These are phyloP conservation scores for Aurifilum marmelostoma DNA, from an alignment of 2,329 filamentous ascomycete species.

Conservation along the genomic window DNA sequence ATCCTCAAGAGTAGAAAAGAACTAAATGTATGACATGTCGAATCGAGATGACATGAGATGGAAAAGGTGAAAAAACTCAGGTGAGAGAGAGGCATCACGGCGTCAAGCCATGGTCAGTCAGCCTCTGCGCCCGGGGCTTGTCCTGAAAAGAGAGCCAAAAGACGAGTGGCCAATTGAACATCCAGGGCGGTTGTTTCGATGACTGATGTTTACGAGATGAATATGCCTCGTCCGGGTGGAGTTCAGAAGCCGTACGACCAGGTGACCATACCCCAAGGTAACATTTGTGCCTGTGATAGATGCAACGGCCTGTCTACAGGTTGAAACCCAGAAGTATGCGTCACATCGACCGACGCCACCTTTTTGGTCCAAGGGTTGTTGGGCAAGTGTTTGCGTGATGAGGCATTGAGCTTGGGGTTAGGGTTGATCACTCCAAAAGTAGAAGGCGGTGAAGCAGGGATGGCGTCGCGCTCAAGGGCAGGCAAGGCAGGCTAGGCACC, in stretches of 20 bases:
- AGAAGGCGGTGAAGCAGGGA: not conserved
- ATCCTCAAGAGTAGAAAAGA: not conserved
- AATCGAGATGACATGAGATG: not conserved
- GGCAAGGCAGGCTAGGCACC: constrained; percentile 4
- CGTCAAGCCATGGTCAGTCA: not conserved
- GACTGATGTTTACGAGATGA: constrained; percentile 16
- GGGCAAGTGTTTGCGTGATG: not conserved
- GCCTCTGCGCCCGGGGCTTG: not conserved
- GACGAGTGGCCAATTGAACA: constrained; percentile 6
- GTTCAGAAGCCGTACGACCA: not conserved
- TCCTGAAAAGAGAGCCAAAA: not conserved
- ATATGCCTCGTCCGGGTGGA: not conserved
- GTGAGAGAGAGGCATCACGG: not conserved
- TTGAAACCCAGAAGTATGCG: not conserved
- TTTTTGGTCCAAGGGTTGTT: not conserved
- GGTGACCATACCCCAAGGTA: not conserved
- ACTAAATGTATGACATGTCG: not conserved
- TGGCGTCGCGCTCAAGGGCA: not conserved
- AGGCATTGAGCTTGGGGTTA: not conserved
- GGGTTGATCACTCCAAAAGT: not conserved
- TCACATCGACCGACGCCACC: not conserved
- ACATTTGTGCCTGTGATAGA: no score
- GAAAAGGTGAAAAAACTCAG: not conserved
- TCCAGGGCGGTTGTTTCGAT: not conserved
- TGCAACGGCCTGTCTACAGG: not conserved